Evolutionary conservation across 768 basidiomycete species (phyloP).

Genomic region (Suillus luteus): DNA sequence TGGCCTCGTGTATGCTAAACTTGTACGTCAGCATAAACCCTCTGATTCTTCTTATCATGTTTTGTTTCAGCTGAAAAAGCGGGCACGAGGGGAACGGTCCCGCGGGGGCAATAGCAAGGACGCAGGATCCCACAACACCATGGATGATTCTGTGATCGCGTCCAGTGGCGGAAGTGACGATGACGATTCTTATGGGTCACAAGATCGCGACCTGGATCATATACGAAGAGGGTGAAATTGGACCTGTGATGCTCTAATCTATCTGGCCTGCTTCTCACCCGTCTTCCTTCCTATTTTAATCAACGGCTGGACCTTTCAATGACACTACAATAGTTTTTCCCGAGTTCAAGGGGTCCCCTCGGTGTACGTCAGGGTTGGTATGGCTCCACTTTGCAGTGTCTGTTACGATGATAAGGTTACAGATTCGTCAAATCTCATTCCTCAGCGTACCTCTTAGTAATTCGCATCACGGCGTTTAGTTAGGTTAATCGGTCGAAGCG

Average conservation of each 20-base stretch:
- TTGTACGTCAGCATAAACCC: slow-evolving; percentile 52
- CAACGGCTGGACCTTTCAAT: slow-evolving; percentile 14
- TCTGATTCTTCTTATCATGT: slow-evolving; percentile 24
- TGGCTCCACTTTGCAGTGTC: slow-evolving; percentile 1
- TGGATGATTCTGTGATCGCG: slow-evolving; percentile 26
- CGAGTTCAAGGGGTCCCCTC: neutral
- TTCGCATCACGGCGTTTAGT: slow-evolving; percentile 9
- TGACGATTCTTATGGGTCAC: slow-evolving; percentile 36
- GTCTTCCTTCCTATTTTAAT: slow-evolving; percentile 24
- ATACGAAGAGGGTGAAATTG: slow-evolving; percentile 32
- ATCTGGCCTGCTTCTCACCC: slow-evolving; percentile 16
- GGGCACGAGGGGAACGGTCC: slow-evolving; percentile 36
- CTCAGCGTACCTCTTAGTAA: slow-evolving; percentile 5
- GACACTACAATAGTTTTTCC: slow-evolving; percentile 5
- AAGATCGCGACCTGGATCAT: slow-evolving; percentile 39
- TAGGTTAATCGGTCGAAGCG: slow-evolving; percentile 8
- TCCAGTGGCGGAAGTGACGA: slow-evolving; percentile 38
- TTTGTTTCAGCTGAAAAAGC: slow-evolving; percentile 33
- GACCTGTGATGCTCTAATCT: slow-evolving; percentile 23
- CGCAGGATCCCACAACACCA: slow-evolving; percentile 32
- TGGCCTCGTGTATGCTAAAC: slow-evolving; percentile 84
- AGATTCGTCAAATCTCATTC: slow-evolving; percentile 7
- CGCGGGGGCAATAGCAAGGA: slow-evolving; percentile 29
- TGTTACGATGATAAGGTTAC: slow-evolving; percentile 8
- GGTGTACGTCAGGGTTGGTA: neutral